Evolutionary conservation across 108 stramenopile genomes (phyloP).

Genomic region (Craspedostauros australis): DNA sequence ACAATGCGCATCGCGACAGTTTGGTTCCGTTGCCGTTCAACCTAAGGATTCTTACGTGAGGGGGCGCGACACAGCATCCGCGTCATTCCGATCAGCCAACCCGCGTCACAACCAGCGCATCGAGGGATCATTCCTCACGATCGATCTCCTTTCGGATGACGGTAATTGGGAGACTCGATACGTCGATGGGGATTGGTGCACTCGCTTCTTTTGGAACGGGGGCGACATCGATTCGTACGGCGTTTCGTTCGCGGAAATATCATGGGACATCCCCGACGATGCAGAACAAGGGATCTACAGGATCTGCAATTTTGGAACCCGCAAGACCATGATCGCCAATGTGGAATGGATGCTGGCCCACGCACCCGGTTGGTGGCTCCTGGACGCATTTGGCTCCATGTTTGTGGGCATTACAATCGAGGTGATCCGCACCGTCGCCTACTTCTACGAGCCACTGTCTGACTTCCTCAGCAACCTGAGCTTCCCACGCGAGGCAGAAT

Average conservation of each 20-base stretch:
- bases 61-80: constrained; percentile 17
- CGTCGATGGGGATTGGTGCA: constrained; percentile 50
- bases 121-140: constrained; percentile 36
- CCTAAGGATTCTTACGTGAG: constrained; percentile 15
- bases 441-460: no score
- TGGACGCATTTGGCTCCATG: constrained; percentile 1
- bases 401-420: not conserved
- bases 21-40: constrained; percentile 25
- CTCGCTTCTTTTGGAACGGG: constrained; percentile 31
- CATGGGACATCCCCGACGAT: constrained; percentile 19
- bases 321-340: constrained; percentile 11
- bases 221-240: constrained; percentile 6
- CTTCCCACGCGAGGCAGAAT: no score
- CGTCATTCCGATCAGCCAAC: constrained; percentile 43
- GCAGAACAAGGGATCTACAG: constrained; percentile 10
- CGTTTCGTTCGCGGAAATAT: constrained; percentile 16
- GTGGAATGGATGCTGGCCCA: not conserved
- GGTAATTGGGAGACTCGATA: constrained; percentile 22
- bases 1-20: constrained; percentile 2
- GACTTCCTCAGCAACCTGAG: no score
- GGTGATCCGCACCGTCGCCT: no score
- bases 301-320: constrained; percentile 26
- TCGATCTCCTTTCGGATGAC: constrained; percentile 19
- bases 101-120: constrained; percentile 51
- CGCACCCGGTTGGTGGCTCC: constrained; percentile 1